Base-by-base conservation (phyloP, 352 stramenopile genomes). In the Achlya hypogyna region DNA sequence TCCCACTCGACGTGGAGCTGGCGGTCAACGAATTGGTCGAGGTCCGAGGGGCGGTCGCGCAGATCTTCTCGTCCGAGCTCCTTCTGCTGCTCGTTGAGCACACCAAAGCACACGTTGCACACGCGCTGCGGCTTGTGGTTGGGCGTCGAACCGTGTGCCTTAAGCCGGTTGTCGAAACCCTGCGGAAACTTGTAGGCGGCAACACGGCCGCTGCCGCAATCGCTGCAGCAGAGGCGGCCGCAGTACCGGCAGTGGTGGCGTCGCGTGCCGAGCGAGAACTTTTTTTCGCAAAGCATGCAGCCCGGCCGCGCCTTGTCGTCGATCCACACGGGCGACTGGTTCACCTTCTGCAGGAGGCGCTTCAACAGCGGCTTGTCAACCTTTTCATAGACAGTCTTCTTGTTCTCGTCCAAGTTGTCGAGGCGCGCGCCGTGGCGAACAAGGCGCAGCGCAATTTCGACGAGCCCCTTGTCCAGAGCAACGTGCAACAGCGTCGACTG, bases 191-290 rank as follows among this genome's bases (percentile, higher is more conserved):
- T 80, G 32, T 80, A 81, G 52, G 72, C 81, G 51, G 90, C 82
- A 10, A 95, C 74, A 14, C 79, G 88, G 16, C 87, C 75, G 53
- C 88, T 74, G 53, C 82, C 88, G 69, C 86, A 95, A 59, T 87
- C 73, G 18, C 83, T 81, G 58, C 86, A 95, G 58, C 86, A 84
- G 29, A 95, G 73, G 14, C 84, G 82, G 0, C 85, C 86, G 65
- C 86, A 95, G 74, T 91, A 87, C 16, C 86, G 86, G 68, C 86
- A 95, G 72, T 95, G 86, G 69, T 95, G 86, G 25, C 86, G 86
- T 47, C 84, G 82, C 28, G 88, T 75, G 40, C 81, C 83, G 14
- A 93, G 66, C 22, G 74, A 86, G 62, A 94, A 94, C 70, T 80
- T 78, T 51, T 81, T 81, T 59, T 78, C 71, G 69, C 86, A 93